phyloP scores from a whole-genome alignment of 306 rosid species.

The Sophora flavescens region DNA sequence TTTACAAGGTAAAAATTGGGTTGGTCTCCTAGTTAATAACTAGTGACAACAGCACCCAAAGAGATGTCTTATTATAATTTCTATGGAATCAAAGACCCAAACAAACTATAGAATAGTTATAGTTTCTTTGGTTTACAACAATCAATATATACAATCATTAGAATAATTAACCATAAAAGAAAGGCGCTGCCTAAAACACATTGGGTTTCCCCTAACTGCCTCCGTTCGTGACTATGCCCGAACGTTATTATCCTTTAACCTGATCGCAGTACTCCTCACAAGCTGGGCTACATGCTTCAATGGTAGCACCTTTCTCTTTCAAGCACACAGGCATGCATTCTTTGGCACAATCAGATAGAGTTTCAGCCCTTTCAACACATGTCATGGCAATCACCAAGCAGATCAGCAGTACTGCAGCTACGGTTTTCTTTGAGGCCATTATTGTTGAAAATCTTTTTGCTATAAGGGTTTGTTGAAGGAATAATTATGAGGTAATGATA shows the following conservation, averaged over 20 bases:
- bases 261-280: conserved; percentile 46
- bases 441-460: neutral
- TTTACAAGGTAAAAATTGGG: too few species aligned
- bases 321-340: conserved; percentile 68
- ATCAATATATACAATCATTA: too few species aligned
- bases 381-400: conserved; percentile 44
- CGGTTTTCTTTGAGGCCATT: conserved; percentile 42
- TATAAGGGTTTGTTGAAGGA: neutral
- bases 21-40: too few species aligned
- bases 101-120: too few species aligned
- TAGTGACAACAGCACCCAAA: too few species aligned
- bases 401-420: conserved; percentile 14
- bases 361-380: conserved; percentile 14
- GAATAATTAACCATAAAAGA: neutral
- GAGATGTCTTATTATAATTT: too few species aligned
- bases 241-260: neutral
- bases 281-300: conserved; percentile 43
- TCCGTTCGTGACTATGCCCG: neutral
- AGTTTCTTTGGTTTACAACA: too few species aligned
- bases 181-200: neutral
- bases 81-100: too few species aligned
- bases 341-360: conserved; percentile 50
- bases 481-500: neutral
- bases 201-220: neutral
- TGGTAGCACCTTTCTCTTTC: conserved; percentile 51